Conservation (phyloP, 176 grass and related monocot species). For the Musa beccarii region DNA sequence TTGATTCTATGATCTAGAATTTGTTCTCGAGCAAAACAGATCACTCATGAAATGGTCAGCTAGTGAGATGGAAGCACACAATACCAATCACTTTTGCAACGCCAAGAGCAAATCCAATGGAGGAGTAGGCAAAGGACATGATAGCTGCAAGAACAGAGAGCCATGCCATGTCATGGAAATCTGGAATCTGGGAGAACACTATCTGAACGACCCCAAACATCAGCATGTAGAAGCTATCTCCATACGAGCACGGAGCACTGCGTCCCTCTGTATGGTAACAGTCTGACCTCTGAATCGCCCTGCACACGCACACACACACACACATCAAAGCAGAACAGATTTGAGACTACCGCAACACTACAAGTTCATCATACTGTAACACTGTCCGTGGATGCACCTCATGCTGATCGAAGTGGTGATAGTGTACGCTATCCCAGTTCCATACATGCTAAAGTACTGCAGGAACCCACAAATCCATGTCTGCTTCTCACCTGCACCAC, state of each 20-base stretch:
- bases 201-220: conserved; percentile 54
- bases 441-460: conserved; percentile 47
- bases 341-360: background rate
- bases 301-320: conserved; percentile 3
- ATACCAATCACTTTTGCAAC: conserved; percentile 54
- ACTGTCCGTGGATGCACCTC: conserved; percentile 16
- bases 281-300: conserved; percentile 56
- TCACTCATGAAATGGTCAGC: background rate
- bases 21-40: background rate
- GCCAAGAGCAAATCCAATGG: conserved; percentile 57
- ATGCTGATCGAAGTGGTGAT: conserved; percentile 57
- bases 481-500: conserved; percentile 36
- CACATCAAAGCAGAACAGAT: background rate
- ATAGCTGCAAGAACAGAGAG: conserved; percentile 63
- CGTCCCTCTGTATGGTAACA: conserved; percentile 60
- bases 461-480: conserved; percentile 61
- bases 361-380: background rate
- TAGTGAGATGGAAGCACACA: background rate
- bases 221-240: conserved; percentile 47
- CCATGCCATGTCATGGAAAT: conserved; percentile 81
- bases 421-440: conserved; percentile 45
- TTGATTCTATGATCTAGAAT: background rate
- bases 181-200: conserved; percentile 62
- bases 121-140: conserved; percentile 80
- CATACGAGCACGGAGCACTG: conserved; percentile 40